These are phyloP conservation scores for Amaranthus cruentus DNA, from an alignment of 148 eudicot genomes.

Conservation along the genomic window DNA sequence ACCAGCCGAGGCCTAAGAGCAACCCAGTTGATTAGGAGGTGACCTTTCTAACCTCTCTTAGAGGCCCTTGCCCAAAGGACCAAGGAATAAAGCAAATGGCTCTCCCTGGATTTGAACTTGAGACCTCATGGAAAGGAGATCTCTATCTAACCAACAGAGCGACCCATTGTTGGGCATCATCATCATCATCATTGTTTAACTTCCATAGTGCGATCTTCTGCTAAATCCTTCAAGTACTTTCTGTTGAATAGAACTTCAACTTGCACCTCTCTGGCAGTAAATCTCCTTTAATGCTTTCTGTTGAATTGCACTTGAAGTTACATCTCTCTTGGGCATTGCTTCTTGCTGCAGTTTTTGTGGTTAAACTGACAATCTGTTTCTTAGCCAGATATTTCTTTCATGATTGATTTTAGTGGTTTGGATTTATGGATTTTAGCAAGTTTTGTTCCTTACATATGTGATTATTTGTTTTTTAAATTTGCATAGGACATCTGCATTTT, in stretches of 20 bases:
- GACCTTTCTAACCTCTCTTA: too few species aligned
- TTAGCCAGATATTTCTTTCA: neutral
- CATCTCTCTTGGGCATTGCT: neutral
- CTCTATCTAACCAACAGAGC: too few species aligned
- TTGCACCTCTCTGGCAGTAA: neutral
- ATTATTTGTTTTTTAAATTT: neutral
- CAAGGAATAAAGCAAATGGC: too few species aligned
- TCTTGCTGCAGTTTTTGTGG: neutral
- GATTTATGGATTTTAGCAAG: neutral
- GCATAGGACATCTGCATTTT: neutral
- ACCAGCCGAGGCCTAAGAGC: too few species aligned
- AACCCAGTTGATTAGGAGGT: too few species aligned
- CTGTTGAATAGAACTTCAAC: neutral
- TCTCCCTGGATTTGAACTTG: too few species aligned
- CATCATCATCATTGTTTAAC: too few species aligned
- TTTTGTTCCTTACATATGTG: neutral
- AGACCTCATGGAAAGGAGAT: too few species aligned
- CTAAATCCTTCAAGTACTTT: neutral
- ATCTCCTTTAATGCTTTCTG: neutral
- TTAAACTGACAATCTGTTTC: neutral
- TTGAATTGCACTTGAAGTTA: neutral
- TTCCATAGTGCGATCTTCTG: too few species aligned
- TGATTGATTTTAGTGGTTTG: neutral
- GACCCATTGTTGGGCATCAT: too few species aligned
- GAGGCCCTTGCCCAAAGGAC: too few species aligned